Base-by-base conservation (phyloP, 805 yeast genomes). In the Millerozyma acaciae region DNA sequence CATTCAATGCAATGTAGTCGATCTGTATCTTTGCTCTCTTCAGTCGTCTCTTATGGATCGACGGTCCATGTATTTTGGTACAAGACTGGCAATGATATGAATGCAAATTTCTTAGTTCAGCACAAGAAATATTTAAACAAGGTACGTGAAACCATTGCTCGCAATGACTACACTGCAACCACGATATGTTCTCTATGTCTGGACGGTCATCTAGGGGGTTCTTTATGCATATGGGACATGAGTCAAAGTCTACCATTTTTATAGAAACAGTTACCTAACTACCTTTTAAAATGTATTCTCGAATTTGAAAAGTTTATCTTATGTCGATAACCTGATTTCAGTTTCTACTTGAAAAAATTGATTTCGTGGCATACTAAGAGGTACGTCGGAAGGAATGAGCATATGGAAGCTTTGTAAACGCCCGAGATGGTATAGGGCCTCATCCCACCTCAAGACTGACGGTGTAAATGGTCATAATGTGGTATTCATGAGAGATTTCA, bases 1-100 rank as follows among this genome's bases (percentile, higher is more conserved):
- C 81, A 51, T 87, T 75, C 45, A 87, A 62, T 0, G 95, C 93
- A 7, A 76, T 78, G 49, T 87, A 87, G 51, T 87, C 95, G 28
- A 88, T 72, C 33, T 68, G 67, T n/a, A 64, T 57, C 25, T 48
- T 44, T 10, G 70, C 59, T 15, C 96, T 60, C 26, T 69, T 62
- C 36, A 85, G 78, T 23, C 65, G 65, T 24, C 89, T 59, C 35
- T 66, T 72, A 15, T 13, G 26, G 16, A 22, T 16, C 4, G 80
- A 67, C 0, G 77, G 73, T 1, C 86, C 86, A 32, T 66, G 52
- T 13, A 43, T 42, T 8, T 37, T 36, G 4, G 43, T 48, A 50
- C 89, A 84, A 1, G 45, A 35, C 0, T 49, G 46, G 47, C 93
- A 84, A 45, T 80, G 85, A 51, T 62, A 84, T 31, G 61, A 53